phyloP scores from a whole-genome alignment of 1,139 yeast genomes.

The Kodamaea sp. region DNA sequence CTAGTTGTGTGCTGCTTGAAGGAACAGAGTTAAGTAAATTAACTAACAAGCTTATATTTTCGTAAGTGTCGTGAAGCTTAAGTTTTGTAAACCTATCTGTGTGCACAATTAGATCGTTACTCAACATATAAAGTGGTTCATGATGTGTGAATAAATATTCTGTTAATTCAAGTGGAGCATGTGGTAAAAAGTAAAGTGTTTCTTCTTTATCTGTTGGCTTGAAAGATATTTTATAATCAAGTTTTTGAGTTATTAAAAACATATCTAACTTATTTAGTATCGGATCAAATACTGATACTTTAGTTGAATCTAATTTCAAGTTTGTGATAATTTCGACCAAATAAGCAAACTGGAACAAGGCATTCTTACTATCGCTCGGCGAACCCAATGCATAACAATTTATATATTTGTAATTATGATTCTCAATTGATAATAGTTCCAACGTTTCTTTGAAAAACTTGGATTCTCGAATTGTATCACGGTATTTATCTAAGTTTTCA shows the following conservation, averaged over 20 bases:
- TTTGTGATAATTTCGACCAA: slow-evolving; percentile 35
- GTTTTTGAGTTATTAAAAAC: slow-evolving; percentile 20
- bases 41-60: slow-evolving; percentile 39
- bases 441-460: slow-evolving; percentile 21
- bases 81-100: slow-evolving; percentile 47
- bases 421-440: slow-evolving; percentile 9
- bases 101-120: slow-evolving; percentile 49
- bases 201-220: slow-evolving; percentile 13
- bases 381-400: slow-evolving; percentile 75
- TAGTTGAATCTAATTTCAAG: slow-evolving; percentile 17
- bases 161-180: slow-evolving; percentile 64
- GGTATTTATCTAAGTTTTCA: slow-evolving; percentile 9
- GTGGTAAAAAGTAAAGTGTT: slow-evolving; percentile 61
- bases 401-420: slow-evolving; percentile 26
- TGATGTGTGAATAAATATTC: slow-evolving; percentile 34
- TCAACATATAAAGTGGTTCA: slow-evolving; percentile 38
- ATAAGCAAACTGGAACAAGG: slow-evolving; percentile 64
- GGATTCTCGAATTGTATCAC: slow-evolving; percentile 19
- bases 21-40: slow-evolving; percentile 15
- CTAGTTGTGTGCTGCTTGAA: background rate
- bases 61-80: slow-evolving; percentile 40
- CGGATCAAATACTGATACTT: slow-evolving; percentile 61
- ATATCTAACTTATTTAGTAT: slow-evolving; percentile 47
- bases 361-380: slow-evolving; percentile 53
- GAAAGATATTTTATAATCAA: slow-evolving; percentile 22